These are phyloP conservation scores for Penicillium sumatraense DNA, from an alignment of 2,329 filamentous ascomycete species.

Conservation along the genomic window DNA sequence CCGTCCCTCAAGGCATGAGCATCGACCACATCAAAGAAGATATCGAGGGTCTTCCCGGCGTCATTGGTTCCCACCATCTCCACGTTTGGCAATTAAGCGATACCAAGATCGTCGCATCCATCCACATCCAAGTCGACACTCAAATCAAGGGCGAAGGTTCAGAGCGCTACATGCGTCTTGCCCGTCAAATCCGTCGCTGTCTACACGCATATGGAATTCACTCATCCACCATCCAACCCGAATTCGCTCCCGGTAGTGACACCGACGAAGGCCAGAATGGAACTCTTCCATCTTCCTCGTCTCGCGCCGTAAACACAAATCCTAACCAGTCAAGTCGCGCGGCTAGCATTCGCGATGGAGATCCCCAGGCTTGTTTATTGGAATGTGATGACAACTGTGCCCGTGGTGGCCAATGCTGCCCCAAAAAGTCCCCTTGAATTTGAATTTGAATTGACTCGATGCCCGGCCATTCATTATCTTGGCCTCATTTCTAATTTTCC, in stretches of 20 bases:
- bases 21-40: conserved; percentile 91
- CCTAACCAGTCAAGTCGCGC: conserved; percentile 37
- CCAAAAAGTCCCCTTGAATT: conserved; percentile 34
- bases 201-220: conserved; percentile 96
- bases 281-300: conserved; percentile 27
- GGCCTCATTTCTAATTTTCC: conserved; percentile 1
- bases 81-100: conserved; percentile 98
- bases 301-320: conserved; percentile 20
- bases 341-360: conserved; percentile 43
- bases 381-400: conserved; percentile 54
- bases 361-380: conserved; percentile 48
- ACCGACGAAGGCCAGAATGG: conserved; percentile 32
- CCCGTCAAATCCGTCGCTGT: conserved; percentile 79
- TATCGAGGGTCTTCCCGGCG: conserved; percentile 80
- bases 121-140: conserved; percentile 92
- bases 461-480: neutral
- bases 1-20: conserved; percentile 84
- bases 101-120: conserved; percentile 87
- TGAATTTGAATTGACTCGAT: conserved; percentile 10
- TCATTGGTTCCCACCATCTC: conserved; percentile 90
- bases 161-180: conserved; percentile 86
- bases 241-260: conserved; percentile 60
- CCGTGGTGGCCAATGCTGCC: conserved; percentile 47
- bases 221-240: conserved; percentile 95
- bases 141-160: conserved; percentile 81